These are phyloP conservation scores for Kondoa subrosea DNA, from an alignment of 768 basidiomycete species.

Conservation along the genomic window DNA sequence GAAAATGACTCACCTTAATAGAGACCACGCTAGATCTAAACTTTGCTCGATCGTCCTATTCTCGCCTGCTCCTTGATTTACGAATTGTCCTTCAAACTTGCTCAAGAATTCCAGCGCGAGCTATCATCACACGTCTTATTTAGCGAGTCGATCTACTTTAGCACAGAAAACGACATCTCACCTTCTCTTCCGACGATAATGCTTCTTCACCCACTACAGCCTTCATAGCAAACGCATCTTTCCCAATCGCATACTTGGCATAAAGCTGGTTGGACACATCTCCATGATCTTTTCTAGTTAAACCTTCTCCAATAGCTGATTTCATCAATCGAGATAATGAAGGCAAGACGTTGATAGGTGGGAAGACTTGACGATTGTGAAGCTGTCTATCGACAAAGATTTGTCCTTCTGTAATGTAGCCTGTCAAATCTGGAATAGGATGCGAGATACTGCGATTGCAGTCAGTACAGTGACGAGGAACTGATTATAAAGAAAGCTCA, in stretches of 20 bases:
- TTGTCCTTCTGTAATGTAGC: slow-evolving; percentile 98
- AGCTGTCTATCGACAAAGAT: slow-evolving; percentile 96
- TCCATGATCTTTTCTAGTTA: slow-evolving; percentile 95
- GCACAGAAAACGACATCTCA: neutral
- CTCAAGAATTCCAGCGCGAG: slow-evolving; percentile 91
- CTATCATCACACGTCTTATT: slow-evolving; percentile 19
- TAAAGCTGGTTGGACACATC: slow-evolving; percentile 93
- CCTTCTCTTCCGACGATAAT: slow-evolving; percentile 76
- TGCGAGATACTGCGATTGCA: slow-evolving; percentile 78
- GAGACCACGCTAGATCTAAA: slow-evolving; percentile 87
- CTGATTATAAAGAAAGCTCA: neutral
- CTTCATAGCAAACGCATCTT: slow-evolving; percentile 78
- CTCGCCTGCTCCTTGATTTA: slow-evolving; percentile 91
- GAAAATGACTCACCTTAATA: too few species aligned
- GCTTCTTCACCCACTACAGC: slow-evolving; percentile 99
- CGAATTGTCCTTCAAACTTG: slow-evolving; percentile 93
- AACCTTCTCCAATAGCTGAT: slow-evolving; percentile 91
- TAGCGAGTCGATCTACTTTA: neutral
- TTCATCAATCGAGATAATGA: slow-evolving; percentile 99
- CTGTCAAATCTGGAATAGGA: slow-evolving; percentile 65
- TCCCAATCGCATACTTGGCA: slow-evolving; percentile 19
- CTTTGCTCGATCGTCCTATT: slow-evolving; percentile 92
- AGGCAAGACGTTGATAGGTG: slow-evolving; percentile 96
- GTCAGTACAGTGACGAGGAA: neutral
- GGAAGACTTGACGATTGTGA: slow-evolving; percentile 83